Base-by-base conservation (phyloP, 2,329 filamentous ascomycete species). In the Pestalotiopsis sp. region DNA sequence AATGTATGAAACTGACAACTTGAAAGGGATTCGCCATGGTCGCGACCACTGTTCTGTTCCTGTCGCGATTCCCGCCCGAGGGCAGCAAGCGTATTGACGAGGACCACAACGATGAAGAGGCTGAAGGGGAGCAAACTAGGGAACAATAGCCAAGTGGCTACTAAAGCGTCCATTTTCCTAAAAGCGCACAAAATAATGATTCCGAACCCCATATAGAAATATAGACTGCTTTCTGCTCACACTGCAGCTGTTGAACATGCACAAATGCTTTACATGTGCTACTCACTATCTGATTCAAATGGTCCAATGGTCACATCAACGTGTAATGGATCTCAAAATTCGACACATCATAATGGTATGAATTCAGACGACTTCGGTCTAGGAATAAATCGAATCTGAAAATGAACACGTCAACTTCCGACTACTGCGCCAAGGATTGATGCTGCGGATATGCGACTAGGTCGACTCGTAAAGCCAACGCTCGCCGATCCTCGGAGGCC, bases 31-130 rank as follows among this genome's bases (percentile, higher is more conserved):
- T 59, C 23, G 65, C 65, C 45, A 9, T 59, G n/a, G 36, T 66
- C 4, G 65, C 36, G 6, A 52, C 52, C 14, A 49, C 57, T n/a
- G 57, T 61, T 5, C 27, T 66, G 12, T 66, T 66, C n/a, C 6
- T 66, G 11, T 59, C 65, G 23, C 39, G 52, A 60, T 66, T 66
- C 23, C 65, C 65, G n/a, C 65, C 65, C 2, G 52, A 27, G 6
- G 38, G 41, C 11, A 66, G 65, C 3, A 66, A 66, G 56, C 52
- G 65, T 13, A 66, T 66, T 2, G 65, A 66, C 36, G 62, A 65
- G 5, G 23, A 49, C 7, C 31, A 36, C 36, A 5, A 31, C 9
- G 62, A 65, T 56, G 39, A 66, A 2, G 65, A 66, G 56, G 25
- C 9, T 11, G 45, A 66, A 58, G n/a, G 20, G 17, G 45, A 57